Evolutionary conservation across 2,329 filamentous ascomycete species (phyloP), one percentile per base, ranked within the genome.

Genomic region (Exophiala spinifera): DNA sequence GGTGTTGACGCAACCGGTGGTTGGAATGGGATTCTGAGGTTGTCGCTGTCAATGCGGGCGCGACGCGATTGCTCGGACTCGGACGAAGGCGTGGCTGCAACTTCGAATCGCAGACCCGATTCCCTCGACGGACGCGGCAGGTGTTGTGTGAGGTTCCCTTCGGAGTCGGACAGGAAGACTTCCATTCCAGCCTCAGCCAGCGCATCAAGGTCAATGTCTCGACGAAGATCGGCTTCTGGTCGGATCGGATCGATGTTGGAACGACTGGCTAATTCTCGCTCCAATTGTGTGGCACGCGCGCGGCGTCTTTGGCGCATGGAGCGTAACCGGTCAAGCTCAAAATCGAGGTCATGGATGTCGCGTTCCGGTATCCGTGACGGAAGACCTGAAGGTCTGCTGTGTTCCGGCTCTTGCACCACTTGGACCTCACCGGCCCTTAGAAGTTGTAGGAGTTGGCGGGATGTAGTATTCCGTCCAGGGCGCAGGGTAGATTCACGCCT

Each of bases 401-500:
- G 33, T 44, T 44, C 42, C 15, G 42, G 37, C 17, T 60, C 51
- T 15, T 54, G 43, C 17, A 43, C 31, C 8, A 28, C 46, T 8
- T 59, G 46, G 21, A 55, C 51, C 10, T 52, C 43, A 11, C 50
- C 34, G 20, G 53, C 55, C 40, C 55, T 50, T 57, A 57, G 46
- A 39, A 53, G 49, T 40, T 61, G 59, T 15, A 56, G 44, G 33
- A 50, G 48, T 48, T 43, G 46, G 36, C 50, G 49, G 6, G 46
- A 53, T 46, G 53, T 44, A 45, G 55, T 33, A 23, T 47, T 48
- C 37, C 61, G 55, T 13, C 51, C 54, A 14, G 59, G 61, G 43
- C 60, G 57, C 21, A 74, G 66, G 43, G 68, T 65, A 55, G 70
- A 63, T 59, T 77, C 74, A 55, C 82, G 79, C 56, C 82, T 79